A percentile compares a stretch with the other conserved stretches of the same genome.
Conservation (phyloP, 2,329 filamentous ascomycete species). For the Hypocreales sp. region DNA sequence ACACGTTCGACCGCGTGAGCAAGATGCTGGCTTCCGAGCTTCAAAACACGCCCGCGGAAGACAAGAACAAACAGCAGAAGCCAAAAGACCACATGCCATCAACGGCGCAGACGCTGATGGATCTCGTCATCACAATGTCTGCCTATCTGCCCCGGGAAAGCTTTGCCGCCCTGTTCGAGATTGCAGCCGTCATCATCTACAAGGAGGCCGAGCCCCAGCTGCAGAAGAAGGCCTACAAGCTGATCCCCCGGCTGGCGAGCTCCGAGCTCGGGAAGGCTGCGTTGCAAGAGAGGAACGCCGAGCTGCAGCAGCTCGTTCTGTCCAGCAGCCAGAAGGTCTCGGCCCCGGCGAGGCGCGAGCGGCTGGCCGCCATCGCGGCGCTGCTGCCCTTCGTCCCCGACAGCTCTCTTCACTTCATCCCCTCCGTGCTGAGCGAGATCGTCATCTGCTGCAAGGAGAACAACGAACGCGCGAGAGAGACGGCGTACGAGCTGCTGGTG, state of each 20-base stretch:
- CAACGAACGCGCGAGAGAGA: constrained; percentile 83
- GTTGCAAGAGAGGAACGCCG: constrained; percentile 55
- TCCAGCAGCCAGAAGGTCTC: constrained; percentile 72
- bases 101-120: constrained; percentile 88
- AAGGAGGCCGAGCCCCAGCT: constrained; percentile 76
- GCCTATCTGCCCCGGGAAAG: constrained; percentile 81
- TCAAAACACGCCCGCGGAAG: constrained; percentile 29
- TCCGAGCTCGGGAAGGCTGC: constrained; percentile 66
- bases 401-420: constrained; percentile 80
- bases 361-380: constrained; percentile 67
- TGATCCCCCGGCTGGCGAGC: constrained; percentile 78
- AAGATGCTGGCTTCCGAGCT: constrained; percentile 67
- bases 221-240: constrained; percentile 98
- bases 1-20: constrained; percentile 79
- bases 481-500: constrained; percentile 81
- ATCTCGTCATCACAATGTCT: constrained; percentile 90
- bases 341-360: constrained; percentile 71
- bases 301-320: constrained; percentile 72
- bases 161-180: constrained; percentile 72
- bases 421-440: constrained; percentile 79
- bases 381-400: constrained; percentile 66
- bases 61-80: constrained; percentile 48
- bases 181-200: constrained; percentile 69
- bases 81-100: constrained; percentile 68
- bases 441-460: constrained; percentile 96